A percentile compares a stretch with the other conserved stretches of the same genome.
phyloP scores from a whole-genome alignment of 345 rosid genomes.

The Mercurialis annua region DNA sequence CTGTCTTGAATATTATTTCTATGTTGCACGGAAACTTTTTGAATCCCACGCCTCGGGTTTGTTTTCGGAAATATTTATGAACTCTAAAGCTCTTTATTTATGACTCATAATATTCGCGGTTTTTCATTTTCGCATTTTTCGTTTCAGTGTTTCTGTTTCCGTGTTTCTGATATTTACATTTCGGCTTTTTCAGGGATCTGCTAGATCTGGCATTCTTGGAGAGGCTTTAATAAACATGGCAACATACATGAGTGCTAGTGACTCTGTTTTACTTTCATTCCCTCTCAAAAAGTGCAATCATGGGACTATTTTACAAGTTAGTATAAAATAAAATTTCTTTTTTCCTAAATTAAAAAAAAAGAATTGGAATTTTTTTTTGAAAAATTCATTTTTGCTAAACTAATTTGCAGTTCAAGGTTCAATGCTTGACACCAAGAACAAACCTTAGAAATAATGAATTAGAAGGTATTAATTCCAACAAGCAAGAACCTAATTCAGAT shows the following conservation, averaged over 20 bases:
- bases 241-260: slow-evolving; percentile 36
- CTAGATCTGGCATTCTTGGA: slow-evolving; percentile 56
- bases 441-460: slow-evolving; percentile 39
- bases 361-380: too few species aligned
- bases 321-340: slow-evolving; percentile 4
- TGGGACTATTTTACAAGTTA: slow-evolving; percentile 52
- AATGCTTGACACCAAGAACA: slow-evolving; percentile 45
- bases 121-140: too few species aligned
- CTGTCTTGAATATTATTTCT: too few species aligned
- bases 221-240: slow-evolving; percentile 45
- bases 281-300: slow-evolving; percentile 50
- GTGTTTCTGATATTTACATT: too few species aligned
- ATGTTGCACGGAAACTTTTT: too few species aligned
- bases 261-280: slow-evolving; percentile 37
- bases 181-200: slow-evolving; percentile 38
- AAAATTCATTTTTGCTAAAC: neutral
- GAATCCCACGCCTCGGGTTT: too few species aligned
- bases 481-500: slow-evolving; percentile 17
- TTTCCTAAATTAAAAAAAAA: neutral
- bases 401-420: slow-evolving; percentile 45
- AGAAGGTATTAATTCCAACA: slow-evolving; percentile 21
- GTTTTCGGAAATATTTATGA: too few species aligned
- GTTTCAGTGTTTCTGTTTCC: too few species aligned
- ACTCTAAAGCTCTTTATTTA: too few species aligned
- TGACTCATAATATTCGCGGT: too few species aligned